These are phyloP conservation scores for Reutealis trisperma DNA, from an alignment of 345 rosid genomes.

Conservation along the genomic window DNA sequence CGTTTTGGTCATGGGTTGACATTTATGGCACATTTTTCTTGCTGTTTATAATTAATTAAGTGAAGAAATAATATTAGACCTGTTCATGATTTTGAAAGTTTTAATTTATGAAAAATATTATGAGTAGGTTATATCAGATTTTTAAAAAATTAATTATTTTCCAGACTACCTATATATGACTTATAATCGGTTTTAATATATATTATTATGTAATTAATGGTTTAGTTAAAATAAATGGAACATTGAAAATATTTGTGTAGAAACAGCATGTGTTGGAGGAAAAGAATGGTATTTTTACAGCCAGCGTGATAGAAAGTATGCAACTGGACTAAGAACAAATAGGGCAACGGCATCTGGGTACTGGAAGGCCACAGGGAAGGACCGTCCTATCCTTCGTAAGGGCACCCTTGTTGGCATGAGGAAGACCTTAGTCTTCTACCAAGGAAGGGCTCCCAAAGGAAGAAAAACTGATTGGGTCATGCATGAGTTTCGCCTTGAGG, in stretches of 20 bases:
- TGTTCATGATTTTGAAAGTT: no score
- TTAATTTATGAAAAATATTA: no score
- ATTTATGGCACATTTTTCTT: no score
- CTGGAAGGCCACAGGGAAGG: slow-evolving; percentile 98
- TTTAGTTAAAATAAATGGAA: no score
- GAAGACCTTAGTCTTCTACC: slow-evolving; percentile 86
- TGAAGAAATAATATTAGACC: no score
- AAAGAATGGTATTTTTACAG: slow-evolving; percentile 92
- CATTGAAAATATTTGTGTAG: slow-evolving; percentile 28
- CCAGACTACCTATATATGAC: no score
- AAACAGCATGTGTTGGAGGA: slow-evolving; percentile 77
- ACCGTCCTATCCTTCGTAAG: slow-evolving; percentile 48
- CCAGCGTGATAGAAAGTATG: slow-evolving; percentile 80
- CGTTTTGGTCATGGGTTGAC: no score
- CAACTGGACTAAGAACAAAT: slow-evolving; percentile 88
- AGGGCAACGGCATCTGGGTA: slow-evolving; percentile 83
- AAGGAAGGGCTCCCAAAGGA: slow-evolving; percentile 95
- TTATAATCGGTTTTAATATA: no score
- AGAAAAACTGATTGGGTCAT: slow-evolving; percentile 81
- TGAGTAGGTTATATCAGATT: no score
- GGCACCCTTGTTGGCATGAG: slow-evolving; percentile 83
- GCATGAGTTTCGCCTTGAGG: slow-evolving; percentile 89
- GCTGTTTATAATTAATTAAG: no score
- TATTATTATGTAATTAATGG: no score
- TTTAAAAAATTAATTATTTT: no score